Conservation (phyloP, 768 basidiomycete species). For the Leccinum longicurvipes region DNA sequence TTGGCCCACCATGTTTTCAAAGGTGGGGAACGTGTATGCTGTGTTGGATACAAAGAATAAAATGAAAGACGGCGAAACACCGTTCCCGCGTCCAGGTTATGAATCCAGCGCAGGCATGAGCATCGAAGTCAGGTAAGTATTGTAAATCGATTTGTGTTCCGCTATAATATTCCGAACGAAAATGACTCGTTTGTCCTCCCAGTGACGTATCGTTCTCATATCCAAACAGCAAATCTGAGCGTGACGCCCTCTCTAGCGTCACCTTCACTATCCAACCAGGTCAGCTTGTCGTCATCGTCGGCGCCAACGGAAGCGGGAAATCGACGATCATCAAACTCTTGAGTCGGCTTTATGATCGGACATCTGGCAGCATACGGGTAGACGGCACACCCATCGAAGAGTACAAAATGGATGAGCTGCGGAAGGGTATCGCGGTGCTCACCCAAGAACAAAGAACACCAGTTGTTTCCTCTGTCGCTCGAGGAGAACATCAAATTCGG, state of each 20-base stretch:
- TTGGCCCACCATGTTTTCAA: conserved; percentile 17
- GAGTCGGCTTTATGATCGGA: conserved; percentile 31
- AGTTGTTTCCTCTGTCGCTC: conserved; percentile 36
- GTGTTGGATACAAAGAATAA: conserved; percentile 17
- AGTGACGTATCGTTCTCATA: conserved; percentile 55
- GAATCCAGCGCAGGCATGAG: conserved; percentile 12
- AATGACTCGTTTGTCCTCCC: too few species aligned
- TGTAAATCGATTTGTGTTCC: neutral
- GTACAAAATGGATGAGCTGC: conserved; percentile 33
- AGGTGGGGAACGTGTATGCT: conserved; percentile 25
- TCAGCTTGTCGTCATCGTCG: conserved; percentile 34
- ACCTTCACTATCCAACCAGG: conserved; percentile 32
- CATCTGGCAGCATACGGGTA: conserved; percentile 36
- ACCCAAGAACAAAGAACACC: conserved; percentile 42
- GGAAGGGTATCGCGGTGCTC: conserved; percentile 39
- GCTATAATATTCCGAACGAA: too few species aligned
- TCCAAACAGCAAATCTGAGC: conserved; percentile 35
- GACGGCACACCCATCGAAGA: conserved; percentile 35
- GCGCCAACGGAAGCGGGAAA: conserved; percentile 34
- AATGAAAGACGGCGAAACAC: conserved; percentile 24
- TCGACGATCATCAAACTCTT: conserved; percentile 41
- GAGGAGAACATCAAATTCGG: conserved; percentile 42
- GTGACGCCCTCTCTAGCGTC: conserved; percentile 22
- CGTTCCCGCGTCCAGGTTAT: conserved; percentile 21
- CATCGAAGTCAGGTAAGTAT: conserved; percentile 18